A percentile compares a stretch with the other conserved stretches of the same genome.
These are phyloP conservation scores for Lupinus albus DNA, from an alignment of 306 rosid species.

Conservation along the genomic window DNA sequence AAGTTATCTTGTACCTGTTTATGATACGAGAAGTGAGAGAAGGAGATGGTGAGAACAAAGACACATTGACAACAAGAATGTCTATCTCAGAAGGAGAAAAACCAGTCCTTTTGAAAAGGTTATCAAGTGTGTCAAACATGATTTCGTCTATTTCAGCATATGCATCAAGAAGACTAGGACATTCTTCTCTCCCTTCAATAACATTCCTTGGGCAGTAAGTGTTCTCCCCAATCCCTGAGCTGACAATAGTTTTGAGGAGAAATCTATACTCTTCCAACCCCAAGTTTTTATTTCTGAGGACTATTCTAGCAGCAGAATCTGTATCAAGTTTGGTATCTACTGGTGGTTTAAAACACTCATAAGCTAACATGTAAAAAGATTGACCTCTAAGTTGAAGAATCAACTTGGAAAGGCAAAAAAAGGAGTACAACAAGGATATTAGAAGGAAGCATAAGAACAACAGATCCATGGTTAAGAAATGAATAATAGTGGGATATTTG, in stretches of 20 bases:
- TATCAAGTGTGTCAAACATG: slow-evolving; percentile 70
- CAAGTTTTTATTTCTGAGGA: slow-evolving; percentile 59
- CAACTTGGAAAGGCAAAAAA: slow-evolving; percentile 42
- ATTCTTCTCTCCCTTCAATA: slow-evolving; percentile 55
- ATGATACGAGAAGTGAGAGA: slow-evolving; percentile 70
- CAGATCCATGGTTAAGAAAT: slow-evolving; percentile 47
- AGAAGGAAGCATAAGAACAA: slow-evolving; percentile 40
- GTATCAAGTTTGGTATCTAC: slow-evolving; percentile 60
- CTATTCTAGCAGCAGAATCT: slow-evolving; percentile 50
- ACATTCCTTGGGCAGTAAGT: slow-evolving; percentile 74
- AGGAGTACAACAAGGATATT: slow-evolving; percentile 41
- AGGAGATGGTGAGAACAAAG: slow-evolving; percentile 72
- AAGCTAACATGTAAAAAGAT: slow-evolving; percentile 70
- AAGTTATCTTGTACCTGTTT: slow-evolving; percentile 56
- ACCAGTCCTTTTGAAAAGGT: slow-evolving; percentile 51
- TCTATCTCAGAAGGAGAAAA: slow-evolving; percentile 65
- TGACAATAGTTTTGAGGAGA: slow-evolving; percentile 66
- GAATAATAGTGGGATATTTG: not conserved
- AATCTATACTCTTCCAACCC: slow-evolving; percentile 67
- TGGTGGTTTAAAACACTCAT: slow-evolving; percentile 70
- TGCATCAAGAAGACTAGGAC: slow-evolving; percentile 48
- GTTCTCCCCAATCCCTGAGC: slow-evolving; percentile 77
- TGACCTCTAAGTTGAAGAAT: slow-evolving; percentile 53
- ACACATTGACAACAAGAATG: slow-evolving; percentile 81
- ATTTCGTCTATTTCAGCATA: slow-evolving; percentile 69